Evolutionary conservation across 2,329 filamentous ascomycete species (phyloP), one percentile per base, ranked within the genome.

Genomic region (Colletotrichum sansevieriae): DNA sequence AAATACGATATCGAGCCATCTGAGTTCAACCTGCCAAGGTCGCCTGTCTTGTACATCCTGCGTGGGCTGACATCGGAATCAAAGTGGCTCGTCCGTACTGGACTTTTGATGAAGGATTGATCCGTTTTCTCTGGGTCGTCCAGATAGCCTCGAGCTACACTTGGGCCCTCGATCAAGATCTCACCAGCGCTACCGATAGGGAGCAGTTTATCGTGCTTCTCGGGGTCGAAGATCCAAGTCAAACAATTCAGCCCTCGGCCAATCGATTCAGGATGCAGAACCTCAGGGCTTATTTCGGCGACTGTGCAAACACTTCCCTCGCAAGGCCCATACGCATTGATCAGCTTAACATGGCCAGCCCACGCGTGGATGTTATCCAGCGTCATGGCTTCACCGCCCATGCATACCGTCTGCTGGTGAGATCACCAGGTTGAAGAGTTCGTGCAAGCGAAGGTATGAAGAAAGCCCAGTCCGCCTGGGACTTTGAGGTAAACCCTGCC

Each of bases 161-260:
- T 67, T 1, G 73, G 73, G 1, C 77, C 75, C 37, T 77, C 74
- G 3, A 78, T 39, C 0, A 77, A 51, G 1, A 78, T 60, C 43
- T 78, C 77, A 3, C 76, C 77, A 8, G 73, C 44, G 1, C 49
- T 51, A 0, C 76, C 77, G 13, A 74, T 56, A 0, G 77, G 74
- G 1, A 71, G 67, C 2, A 78, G 65, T 7, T 56, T 65, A 2
- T 75, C 25, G 8, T 71, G 68, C 37, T 77, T 66, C 1, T 71
- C 43, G 0, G 73, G 61, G 41, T 75, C 63, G 2, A 77, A 73
- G 15, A 78, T 65, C 76, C 76, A 77, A 11, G 55, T n/a, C 10
- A 54, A 44, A 15, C 47, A 52, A n/a, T 65, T 65, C 8, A 56
- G 49, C 4, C 62, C 67, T 9, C 41, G 44, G 15, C 67, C 67